These are phyloP conservation scores for Phytomonas francai DNA, from an alignment of 208 protist genomes.

Conservation along the genomic window DNA sequence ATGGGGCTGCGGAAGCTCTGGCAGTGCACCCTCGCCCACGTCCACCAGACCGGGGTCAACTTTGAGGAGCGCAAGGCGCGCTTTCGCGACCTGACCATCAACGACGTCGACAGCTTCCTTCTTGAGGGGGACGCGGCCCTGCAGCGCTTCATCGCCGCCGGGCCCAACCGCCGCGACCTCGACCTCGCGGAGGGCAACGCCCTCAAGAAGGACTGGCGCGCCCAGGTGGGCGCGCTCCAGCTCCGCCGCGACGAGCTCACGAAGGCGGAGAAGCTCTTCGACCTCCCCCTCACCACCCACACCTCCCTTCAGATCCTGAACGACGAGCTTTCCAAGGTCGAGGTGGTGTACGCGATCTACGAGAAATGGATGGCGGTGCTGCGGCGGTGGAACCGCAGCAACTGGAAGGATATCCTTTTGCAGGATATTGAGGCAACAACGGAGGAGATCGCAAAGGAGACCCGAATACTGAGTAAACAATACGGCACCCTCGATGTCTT, in stretches of 20 bases:
- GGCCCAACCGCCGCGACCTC: conserved; percentile 76
- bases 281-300: conserved; percentile 92
- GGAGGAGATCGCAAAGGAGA: conserved; percentile 82
- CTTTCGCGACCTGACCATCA: conserved; percentile 91
- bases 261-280: conserved; percentile 96
- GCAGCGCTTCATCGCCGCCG: conserved; percentile 49
- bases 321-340: conserved; percentile 79
- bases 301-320: conserved; percentile 89
- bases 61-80: conserved; percentile 89
- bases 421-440: conserved; percentile 92
- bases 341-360: conserved; percentile 93
- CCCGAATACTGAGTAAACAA: conserved; percentile 81
- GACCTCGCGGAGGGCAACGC: conserved; percentile 90
- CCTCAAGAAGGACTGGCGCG: conserved; percentile 83
- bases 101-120: conserved; percentile 84
- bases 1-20: conserved; percentile 75
- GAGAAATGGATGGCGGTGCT: conserved; percentile 86
- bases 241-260: conserved; percentile 86
- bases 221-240: conserved; percentile 63
- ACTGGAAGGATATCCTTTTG: conserved; percentile 96
- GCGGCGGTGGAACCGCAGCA: conserved; percentile 92
- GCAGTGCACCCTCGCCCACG: conserved; percentile 74
- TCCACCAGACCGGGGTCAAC: conserved; percentile 64
- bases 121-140: conserved; percentile 13
- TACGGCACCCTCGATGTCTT: conserved; percentile 87